These are phyloP conservation scores for Pseudopithomyces chartarum DNA, from an alignment of 2,329 filamentous ascomycete species.

Conservation along the genomic window DNA sequence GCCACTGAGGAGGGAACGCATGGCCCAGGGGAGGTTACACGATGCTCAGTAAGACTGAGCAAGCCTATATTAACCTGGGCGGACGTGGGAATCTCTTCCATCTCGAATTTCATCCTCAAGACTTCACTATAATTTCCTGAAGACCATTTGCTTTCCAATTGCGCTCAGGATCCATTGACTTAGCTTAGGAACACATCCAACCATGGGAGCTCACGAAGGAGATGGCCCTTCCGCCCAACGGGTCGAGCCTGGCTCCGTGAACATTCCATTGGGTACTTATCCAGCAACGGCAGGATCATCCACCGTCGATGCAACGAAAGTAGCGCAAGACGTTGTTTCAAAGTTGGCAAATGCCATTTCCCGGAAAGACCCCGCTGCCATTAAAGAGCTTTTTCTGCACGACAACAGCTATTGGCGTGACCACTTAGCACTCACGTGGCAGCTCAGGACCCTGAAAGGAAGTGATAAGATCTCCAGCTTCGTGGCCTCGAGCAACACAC, in stretches of 20 bases:
- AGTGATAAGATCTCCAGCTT: constrained; percentile 50
- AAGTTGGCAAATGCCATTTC: constrained; percentile 50
- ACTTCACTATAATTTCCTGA: not conserved
- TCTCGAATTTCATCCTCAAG: not conserved
- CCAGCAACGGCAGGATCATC: constrained; percentile 37
- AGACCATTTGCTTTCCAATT: not conserved
- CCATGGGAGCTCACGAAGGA: constrained; percentile 29
- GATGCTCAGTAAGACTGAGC: not conserved
- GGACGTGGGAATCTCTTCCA: not conserved
- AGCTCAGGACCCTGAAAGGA: constrained; percentile 58
- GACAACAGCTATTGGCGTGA: constrained; percentile 64
- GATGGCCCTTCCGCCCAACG: constrained; percentile 49
- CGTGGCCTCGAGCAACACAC: constrained; percentile 38
- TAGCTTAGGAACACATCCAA: not conserved
- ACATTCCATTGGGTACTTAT: constrained; percentile 56
- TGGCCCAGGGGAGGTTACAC: constrained; percentile 4
- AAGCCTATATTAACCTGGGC: not conserved
- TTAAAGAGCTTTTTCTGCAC: constrained; percentile 53
- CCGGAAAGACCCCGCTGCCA: constrained; percentile 37
- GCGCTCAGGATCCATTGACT: not conserved
- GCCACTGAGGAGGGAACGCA: not conserved
- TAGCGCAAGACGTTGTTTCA: constrained; percentile 47
- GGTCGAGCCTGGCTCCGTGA: constrained; percentile 60
- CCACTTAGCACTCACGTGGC: constrained; percentile 61
- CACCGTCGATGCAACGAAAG: constrained; percentile 42